These are phyloP conservation scores for Saturnispora sanitii DNA, from an alignment of 805 yeast species.

Conservation along the genomic window DNA sequence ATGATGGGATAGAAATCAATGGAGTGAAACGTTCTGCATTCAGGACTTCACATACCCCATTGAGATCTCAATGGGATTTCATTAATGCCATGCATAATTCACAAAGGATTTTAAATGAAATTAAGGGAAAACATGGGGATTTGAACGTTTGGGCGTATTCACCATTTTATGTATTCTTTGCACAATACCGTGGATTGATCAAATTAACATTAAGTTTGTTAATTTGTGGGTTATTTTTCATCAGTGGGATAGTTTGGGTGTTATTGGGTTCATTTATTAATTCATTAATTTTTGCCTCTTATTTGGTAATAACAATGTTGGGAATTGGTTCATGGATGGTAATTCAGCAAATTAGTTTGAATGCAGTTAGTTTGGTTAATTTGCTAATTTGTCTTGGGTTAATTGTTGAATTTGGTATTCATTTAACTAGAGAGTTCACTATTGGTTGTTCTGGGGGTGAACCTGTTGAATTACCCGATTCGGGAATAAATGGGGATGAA, in stretches of 20 bases:
- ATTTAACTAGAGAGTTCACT: conserved; percentile 71
- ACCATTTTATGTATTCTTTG: conserved; percentile 87
- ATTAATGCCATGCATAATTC: conserved; percentile 72
- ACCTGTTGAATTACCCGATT: too few relatives aligned
- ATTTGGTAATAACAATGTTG: conserved; percentile 54
- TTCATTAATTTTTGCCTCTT: conserved; percentile 44
- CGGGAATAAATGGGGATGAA: too few relatives aligned
- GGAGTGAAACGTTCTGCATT: conserved; percentile 52
- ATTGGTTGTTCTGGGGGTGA: too few relatives aligned
- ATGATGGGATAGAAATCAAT: conserved; percentile 13
- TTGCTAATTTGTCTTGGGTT: conserved; percentile 86
- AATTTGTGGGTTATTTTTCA: conserved; percentile 37
- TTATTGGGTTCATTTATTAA: conserved; percentile 60
- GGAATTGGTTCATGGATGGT: conserved; percentile 78
- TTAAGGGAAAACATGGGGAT: conserved; percentile 29
- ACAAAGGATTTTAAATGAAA: conserved; percentile 50
- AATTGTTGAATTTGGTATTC: conserved; percentile 89
- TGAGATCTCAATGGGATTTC: conserved; percentile 76
- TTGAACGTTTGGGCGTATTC: conserved; percentile 78
- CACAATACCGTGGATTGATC: conserved; percentile 67
- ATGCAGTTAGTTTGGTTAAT: conserved; percentile 85
- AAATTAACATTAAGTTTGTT: conserved; percentile 47
- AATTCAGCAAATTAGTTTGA: conserved; percentile 62
- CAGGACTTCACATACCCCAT: conserved; percentile 69
- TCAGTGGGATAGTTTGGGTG: conserved; percentile 43